Conservation (phyloP, 2,329 filamentous ascomycete genomes). For the Penicillium sp. region DNA sequence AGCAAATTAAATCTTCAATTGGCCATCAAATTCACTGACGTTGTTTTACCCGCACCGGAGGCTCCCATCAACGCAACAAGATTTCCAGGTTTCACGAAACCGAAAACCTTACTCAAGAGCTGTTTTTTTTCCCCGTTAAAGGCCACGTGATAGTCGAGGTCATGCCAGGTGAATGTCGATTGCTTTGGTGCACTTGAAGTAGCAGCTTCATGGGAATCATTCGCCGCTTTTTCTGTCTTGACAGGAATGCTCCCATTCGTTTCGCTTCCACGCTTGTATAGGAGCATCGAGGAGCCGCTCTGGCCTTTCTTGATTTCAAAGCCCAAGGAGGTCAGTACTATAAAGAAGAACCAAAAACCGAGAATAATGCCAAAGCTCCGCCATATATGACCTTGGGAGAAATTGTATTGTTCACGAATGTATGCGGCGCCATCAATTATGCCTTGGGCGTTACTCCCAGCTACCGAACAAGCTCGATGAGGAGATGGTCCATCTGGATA, state of each 20-base stretch:
- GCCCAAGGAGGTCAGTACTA: constrained; percentile 65
- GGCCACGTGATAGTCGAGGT: constrained; percentile 63
- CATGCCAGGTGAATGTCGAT: constrained; percentile 72
- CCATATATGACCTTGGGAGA: constrained; percentile 54
- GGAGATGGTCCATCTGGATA: constrained; percentile 30
- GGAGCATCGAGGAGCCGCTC: constrained; percentile 26
- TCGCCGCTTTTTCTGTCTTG: not conserved
- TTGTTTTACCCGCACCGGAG: constrained; percentile 60
- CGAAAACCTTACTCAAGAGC: constrained; percentile 56
- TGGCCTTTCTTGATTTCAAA: constrained; percentile 55
- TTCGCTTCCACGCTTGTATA: constrained; percentile 30
- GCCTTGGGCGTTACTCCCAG: constrained; percentile 24
- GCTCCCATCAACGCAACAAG: constrained; percentile 76
- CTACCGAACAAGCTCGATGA: constrained; percentile 28
- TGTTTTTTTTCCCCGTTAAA: constrained; percentile 41
- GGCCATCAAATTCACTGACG: constrained; percentile 15
- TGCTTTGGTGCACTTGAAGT: constrained; percentile 54
- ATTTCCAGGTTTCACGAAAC: constrained; percentile 67
- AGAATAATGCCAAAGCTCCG: constrained; percentile 73
- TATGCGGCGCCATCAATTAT: constrained; percentile 49
- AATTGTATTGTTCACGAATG: constrained; percentile 48
- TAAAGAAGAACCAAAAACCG: constrained; percentile 67
- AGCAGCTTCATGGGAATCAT: not conserved
- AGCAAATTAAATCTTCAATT: not conserved
- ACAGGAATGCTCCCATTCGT: constrained; percentile 7